phyloP scores from a whole-genome alignment of 2,329 filamentous ascomycete genomes.

The Stromatinia cepivora region DNA sequence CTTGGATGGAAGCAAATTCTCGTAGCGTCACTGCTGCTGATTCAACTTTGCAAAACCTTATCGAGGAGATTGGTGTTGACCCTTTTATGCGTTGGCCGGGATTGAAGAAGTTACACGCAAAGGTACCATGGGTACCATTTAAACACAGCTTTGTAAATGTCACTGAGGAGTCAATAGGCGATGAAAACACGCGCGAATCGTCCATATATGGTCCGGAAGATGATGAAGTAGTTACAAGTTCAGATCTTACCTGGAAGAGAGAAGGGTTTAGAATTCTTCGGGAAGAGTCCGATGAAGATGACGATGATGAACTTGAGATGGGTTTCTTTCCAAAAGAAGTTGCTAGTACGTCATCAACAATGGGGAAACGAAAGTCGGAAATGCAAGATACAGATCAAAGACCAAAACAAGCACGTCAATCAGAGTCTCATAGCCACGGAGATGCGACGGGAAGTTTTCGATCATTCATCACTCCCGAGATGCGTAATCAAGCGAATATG shows the following conservation, averaged over 20 bases:
- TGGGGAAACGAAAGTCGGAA: conserved; percentile 45
- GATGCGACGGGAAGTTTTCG: neutral
- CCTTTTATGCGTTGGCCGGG: conserved; percentile 45
- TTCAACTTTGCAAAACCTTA: conserved; percentile 39
- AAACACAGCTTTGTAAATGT: conserved; percentile 40
- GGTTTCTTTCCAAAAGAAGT: conserved; percentile 30
- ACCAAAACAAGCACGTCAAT: neutral
- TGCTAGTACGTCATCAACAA: conserved; percentile 42
- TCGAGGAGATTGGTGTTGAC: conserved; percentile 35
- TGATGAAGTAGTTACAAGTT: conserved; percentile 43
- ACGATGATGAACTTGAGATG: conserved; percentile 43
- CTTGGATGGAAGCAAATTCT: conserved; percentile 46
- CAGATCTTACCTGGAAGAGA: conserved; percentile 49
- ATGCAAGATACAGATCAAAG: conserved; percentile 24
- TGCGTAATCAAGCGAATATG: conserved; percentile 11
- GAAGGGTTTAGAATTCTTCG: conserved; percentile 49
- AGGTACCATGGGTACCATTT: conserved; percentile 51
- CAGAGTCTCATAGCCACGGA: neutral
- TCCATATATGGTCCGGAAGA: conserved; percentile 39
- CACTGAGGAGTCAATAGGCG: conserved; percentile 45
- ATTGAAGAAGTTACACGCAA: conserved; percentile 42
- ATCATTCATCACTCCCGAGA: neutral
- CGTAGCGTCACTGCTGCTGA: conserved; percentile 26
- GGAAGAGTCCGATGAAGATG: conserved; percentile 38
- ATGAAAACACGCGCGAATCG: conserved; percentile 42